Evolutionary conservation across 1,284 basidiomycete species (phyloP).

Genomic region (Meira nashicola): DNA sequence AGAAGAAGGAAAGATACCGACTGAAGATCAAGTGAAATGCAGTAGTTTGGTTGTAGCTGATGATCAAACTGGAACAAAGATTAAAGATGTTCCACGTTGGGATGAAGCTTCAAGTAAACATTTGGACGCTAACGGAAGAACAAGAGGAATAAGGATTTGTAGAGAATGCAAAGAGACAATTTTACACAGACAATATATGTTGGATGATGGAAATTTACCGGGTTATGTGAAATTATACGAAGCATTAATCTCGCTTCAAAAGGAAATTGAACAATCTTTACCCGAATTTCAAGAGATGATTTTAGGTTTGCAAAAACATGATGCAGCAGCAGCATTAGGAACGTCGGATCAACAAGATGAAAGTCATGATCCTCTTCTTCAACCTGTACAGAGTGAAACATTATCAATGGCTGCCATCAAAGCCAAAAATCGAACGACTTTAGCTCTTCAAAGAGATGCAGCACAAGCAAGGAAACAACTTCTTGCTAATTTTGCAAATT

Average conservation of each 20-base stretch:
- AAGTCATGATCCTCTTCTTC: neutral
- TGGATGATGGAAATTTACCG: conserved; percentile 65
- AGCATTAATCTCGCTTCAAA: conserved; percentile 69
- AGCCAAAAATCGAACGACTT: conserved; percentile 1
- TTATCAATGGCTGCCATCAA: neutral
- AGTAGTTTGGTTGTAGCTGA: conserved; percentile 34
- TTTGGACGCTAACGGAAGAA: neutral
- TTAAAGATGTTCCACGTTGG: conserved; percentile 10
- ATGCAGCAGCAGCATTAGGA: conserved; percentile 36
- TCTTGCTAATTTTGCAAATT: conserved; percentile 75
- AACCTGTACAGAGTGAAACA: neutral
- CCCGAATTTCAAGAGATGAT: conserved; percentile 69
- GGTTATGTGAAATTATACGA: conserved; percentile 56
- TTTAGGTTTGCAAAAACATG: conserved; percentile 57
- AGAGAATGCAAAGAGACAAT: conserved; percentile 72
- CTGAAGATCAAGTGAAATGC: conserved; percentile 19
- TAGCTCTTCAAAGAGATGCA: conserved; percentile 58
- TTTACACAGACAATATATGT: conserved; percentile 70
- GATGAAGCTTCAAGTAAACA: neutral
- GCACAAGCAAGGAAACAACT: conserved; percentile 70
- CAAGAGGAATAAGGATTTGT: conserved; percentile 63
- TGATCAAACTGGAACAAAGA: neutral
- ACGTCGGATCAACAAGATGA: neutral
- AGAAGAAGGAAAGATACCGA: conserved; percentile 8
- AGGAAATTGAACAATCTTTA: conserved; percentile 66